These are phyloP conservation scores for Articulospora tetracladia DNA, from an alignment of 495 filamentous ascomycete genomes.

Conservation along the genomic window DNA sequence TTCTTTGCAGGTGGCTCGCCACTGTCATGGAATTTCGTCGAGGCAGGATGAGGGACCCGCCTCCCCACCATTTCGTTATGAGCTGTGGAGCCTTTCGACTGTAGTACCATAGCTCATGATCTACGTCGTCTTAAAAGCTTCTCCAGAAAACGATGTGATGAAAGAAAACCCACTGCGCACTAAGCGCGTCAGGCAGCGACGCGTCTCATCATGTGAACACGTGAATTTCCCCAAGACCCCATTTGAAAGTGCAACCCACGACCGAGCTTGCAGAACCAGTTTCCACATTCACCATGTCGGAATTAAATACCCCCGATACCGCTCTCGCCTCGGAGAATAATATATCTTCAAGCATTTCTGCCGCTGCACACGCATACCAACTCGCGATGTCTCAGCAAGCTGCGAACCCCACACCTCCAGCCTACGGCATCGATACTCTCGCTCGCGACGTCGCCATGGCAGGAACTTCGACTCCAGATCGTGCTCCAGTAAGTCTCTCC, in stretches of 20 bases:
- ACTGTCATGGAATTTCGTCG: slow-evolving; percentile 35
- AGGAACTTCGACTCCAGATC: slow-evolving; percentile 23
- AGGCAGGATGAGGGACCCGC: slow-evolving; percentile 32
- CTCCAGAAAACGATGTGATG: neutral
- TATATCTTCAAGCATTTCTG: slow-evolving; percentile 2
- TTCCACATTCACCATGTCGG: slow-evolving; percentile 5
- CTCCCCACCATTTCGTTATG: slow-evolving; percentile 33
- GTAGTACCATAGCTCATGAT: slow-evolving; percentile 23
- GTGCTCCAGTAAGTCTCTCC: slow-evolving; percentile 17
- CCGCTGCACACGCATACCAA: slow-evolving; percentile 17
- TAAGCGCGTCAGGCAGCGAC: neutral
- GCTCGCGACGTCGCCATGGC: slow-evolving; percentile 28
- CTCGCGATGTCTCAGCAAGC: slow-evolving; percentile 13
- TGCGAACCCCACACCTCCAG: neutral
- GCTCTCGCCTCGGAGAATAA: slow-evolving; percentile 8
- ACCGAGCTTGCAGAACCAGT: neutral
- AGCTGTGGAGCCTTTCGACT: slow-evolving; percentile 4
- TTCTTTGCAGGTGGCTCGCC: slow-evolving; percentile 30
- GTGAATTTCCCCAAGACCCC: neutral
- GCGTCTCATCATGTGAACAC: slow-evolving; percentile 13
- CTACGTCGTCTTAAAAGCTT: neutral
- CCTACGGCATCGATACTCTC: neutral
- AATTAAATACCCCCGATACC: slow-evolving; percentile 11
- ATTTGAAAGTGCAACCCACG: neutral
- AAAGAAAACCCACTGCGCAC: neutral